Evolutionary conservation across 2,329 filamentous ascomycete genomes (phyloP).

Genomic region (Penicillium sp.): DNA sequence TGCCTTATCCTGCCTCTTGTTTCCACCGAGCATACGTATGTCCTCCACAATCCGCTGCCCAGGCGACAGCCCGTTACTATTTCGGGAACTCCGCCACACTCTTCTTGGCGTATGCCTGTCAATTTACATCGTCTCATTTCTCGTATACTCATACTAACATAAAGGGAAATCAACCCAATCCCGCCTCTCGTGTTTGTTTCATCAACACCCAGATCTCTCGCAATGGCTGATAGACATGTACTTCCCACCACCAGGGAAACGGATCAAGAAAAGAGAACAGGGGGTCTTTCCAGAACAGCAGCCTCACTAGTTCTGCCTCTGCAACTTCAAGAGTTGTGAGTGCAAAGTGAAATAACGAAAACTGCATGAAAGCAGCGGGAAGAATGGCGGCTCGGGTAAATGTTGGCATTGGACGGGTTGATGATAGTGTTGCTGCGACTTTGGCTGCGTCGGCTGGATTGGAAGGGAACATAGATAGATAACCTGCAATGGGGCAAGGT

Average conservation of each 20-base stretch:
- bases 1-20: background rate
- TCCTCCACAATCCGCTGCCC: conserved; percentile 12
- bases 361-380: background rate
- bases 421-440: conserved; percentile 12
- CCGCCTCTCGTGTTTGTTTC: conserved; percentile 41
- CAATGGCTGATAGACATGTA: conserved; percentile 56
- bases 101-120: conserved; percentile 4
- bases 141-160: conserved; percentile 4
- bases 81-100: conserved; percentile 20
- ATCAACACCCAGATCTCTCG: conserved; percentile 32
- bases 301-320: conserved; percentile 19
- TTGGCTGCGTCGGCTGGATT: conserved; percentile 8
- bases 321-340: background rate
- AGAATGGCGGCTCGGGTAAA: background rate
- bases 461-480: conserved; percentile 24
- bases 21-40: background rate
- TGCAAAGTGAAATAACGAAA: background rate
- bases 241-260: conserved; percentile 55
- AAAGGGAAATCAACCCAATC: conserved; percentile 18
- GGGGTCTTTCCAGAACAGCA: conserved; percentile 55
- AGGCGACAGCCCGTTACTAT: conserved; percentile 26
- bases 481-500: conserved; percentile 22
- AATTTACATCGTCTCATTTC: conserved; percentile 5
- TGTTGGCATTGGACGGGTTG: background rate
- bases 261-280: conserved; percentile 56